Percentiles rank a stretch among this genome's conserved stretches.
These are phyloP conservation scores for Rhamnella rubrinervis DNA, from an alignment of 331 rosid species.

Conservation along the genomic window DNA sequence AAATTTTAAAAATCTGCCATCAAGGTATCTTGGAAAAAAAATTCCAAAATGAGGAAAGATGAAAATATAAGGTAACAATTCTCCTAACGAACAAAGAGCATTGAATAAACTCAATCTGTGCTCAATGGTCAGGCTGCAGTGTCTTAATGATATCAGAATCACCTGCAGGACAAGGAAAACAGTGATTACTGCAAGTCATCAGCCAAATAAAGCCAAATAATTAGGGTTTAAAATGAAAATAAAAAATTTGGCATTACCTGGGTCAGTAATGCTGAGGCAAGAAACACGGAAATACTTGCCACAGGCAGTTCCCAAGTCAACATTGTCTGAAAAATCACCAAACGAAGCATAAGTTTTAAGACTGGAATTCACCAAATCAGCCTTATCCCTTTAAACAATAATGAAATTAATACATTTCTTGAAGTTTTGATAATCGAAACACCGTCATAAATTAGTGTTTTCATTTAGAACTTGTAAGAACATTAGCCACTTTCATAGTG, in stretches of 20 bases:
- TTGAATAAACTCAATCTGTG: not conserved
- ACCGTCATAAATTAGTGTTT: too few species aligned
- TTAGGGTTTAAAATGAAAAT: not conserved
- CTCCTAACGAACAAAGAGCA: not conserved
- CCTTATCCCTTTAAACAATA: too few species aligned
- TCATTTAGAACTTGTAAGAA: too few species aligned
- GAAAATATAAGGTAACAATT: not conserved
- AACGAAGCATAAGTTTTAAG: not conserved
- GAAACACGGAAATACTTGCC: slow-evolving; percentile 45
- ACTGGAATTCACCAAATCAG: not conserved
- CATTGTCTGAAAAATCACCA: slow-evolving; percentile 21
- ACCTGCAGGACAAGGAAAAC: slow-evolving; percentile 3
- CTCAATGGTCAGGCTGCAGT: not conserved
- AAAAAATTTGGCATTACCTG: not conserved
- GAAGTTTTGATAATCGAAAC: too few species aligned
- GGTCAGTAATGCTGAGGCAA: slow-evolving; percentile 35
- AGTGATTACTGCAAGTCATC: not conserved
- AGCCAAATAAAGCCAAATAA: not conserved
- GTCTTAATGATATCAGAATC: slow-evolving; percentile 13
- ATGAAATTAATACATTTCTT: too few species aligned
- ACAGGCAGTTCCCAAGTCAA: slow-evolving; percentile 44
- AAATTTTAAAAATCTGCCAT: too few species aligned
- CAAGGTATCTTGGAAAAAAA: not conserved
- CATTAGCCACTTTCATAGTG: too few species aligned
- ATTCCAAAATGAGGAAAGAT: not conserved